Conservation (phyloP, 2,329 filamentous ascomycete genomes). For the Acrocalymma vagum region DNA sequence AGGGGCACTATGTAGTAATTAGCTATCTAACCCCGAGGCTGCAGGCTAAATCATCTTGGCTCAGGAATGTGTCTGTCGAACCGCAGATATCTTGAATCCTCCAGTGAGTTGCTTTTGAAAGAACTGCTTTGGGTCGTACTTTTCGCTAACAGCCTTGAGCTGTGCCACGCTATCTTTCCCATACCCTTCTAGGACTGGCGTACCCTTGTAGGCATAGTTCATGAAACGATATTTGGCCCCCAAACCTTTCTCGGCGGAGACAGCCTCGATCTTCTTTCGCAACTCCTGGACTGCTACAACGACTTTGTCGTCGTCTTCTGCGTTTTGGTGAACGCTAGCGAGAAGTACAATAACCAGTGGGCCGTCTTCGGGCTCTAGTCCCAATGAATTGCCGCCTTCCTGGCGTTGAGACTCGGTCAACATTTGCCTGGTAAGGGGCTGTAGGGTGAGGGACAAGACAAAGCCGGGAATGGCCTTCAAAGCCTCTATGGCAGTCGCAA, state of each 20-base stretch:
- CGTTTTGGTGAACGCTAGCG: constrained; percentile 7
- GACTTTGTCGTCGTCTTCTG: constrained; percentile 3
- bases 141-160: constrained; percentile 35
- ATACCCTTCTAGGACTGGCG: constrained; percentile 50
- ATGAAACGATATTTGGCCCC: constrained; percentile 26
- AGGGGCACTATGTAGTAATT: too few relatives aligned
- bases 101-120: constrained; percentile 38
- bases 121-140: constrained; percentile 47
- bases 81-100: constrained; percentile 13
- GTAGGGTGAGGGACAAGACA: constrained; percentile 7
- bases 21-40: too few relatives aligned
- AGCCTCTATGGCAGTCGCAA: too few relatives aligned
- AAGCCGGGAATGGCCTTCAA: too few relatives aligned
- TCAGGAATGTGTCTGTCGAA: too few relatives aligned
- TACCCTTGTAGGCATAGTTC: constrained; percentile 53
- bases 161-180: constrained; percentile 39
- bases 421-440: constrained; percentile 7
- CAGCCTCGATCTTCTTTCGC: neutral
- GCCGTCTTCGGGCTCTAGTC: constrained; percentile 15
- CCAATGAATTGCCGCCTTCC: constrained; percentile 18
- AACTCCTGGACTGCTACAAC: constrained; percentile 4
- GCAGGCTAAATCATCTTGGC: too few relatives aligned
- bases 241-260: neutral
- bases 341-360: constrained; percentile 18
- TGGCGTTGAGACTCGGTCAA: constrained; percentile 4